Base-by-base conservation (phyloP, 805 yeast species). In the Vanderwaltozyma polyspora region DNA sequence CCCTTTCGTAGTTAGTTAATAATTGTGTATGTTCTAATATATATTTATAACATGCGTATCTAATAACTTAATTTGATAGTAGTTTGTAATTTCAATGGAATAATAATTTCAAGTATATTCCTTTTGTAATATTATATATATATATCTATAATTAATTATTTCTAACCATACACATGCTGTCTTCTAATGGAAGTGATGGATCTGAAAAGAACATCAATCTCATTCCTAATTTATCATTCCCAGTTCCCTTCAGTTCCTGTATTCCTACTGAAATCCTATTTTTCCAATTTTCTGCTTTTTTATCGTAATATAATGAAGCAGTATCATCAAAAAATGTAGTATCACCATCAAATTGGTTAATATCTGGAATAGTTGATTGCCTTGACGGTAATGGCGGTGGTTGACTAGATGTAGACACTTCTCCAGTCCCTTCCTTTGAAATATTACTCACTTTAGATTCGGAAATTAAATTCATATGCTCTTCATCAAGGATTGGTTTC, bases 231-330 rank as follows among this genome's bases (percentile, higher is more conserved):
- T 27, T 26, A 14, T 35, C 15, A 16, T 31, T 27, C 4, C 35
- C 35, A 12, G 46, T 38, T 8, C 37, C 40, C 3, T 42, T 44
- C 26, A 58, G 35, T 32, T 48, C 45, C 12, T 34, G 27, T 2
- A 57, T 51, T 9, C 74, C 68, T 4, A 56, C 51, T n/a, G 55
- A 41, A 1, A 74, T 61, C 29, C 84, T 62, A 22, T 59, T 58
- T 35, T 65, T 67, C 87, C 87, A 79, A 14, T 60, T 44, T 15
- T 72, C 76, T 17, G 66, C 66, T 29, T 62, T 67, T 37, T 66
- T 72, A 42, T 75, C 82, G 12, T 60, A 50, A 15, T 37, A 28
- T 41, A 50, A 3, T 46, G 36, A 45, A 14, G 54, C 39, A 13
- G 45, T 46, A 31, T 49, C 51, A 39, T 51, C 56, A 36, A 7